These are phyloP conservation scores for Fusarium floridanum DNA, from an alignment of 2,329 filamentous ascomycete genomes.

Conservation along the genomic window DNA sequence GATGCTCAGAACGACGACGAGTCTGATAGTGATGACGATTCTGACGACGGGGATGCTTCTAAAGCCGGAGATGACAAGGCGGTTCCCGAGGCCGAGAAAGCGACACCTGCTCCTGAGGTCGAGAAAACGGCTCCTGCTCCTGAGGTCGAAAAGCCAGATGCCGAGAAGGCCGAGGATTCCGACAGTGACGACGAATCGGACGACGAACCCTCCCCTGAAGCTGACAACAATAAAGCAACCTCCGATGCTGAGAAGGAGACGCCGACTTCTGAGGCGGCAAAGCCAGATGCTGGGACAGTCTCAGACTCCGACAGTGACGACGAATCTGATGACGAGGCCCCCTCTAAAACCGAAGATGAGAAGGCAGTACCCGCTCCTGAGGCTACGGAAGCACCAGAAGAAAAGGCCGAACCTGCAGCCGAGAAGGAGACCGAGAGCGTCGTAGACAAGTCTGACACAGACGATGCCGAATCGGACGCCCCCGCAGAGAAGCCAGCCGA, in stretches of 20 bases:
- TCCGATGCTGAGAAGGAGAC: conserved; percentile 6
- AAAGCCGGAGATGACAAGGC: neutral
- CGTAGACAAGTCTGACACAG: conserved; percentile 1
- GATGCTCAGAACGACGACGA: conserved; percentile 11
- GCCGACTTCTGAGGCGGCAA: neutral
- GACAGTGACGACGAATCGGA: conserved; percentile 6
- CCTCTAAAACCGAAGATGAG: neutral
- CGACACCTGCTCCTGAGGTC: neutral
- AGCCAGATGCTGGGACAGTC: conserved; percentile 6
- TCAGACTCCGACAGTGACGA: conserved; percentile 13
- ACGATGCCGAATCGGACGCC: conserved; percentile 8
- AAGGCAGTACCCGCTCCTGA: conserved; percentile 1
- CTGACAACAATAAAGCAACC: neutral
- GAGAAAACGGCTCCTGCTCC: neutral
- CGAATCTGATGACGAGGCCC: neutral
- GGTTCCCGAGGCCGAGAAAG: conserved; percentile 1
- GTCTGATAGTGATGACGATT: conserved; percentile 6
- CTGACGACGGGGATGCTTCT: neutral
- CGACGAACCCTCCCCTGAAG: neutral
- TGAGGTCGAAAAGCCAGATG: conserved; percentile 2
- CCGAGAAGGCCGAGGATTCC: conserved; percentile 8
- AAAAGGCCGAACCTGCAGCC: neutral
- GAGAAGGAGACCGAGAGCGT: conserved; percentile 8
- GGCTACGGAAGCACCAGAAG: neutral
- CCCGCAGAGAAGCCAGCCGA: conserved; percentile 11